Conservation (phyloP, 1,284 basidiomycete species). For the Marasmius sp. region DNA sequence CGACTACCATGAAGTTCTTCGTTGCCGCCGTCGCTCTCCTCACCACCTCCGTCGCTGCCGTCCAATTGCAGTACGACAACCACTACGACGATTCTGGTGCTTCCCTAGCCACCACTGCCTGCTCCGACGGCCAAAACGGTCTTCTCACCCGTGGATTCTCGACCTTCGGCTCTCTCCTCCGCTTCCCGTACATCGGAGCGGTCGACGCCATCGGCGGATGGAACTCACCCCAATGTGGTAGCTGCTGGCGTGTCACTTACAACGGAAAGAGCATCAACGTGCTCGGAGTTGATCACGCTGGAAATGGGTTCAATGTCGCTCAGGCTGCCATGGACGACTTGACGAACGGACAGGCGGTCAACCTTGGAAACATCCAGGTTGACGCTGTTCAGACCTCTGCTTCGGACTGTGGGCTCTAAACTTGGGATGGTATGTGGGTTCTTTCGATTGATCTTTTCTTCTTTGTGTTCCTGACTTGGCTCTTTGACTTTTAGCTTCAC, state of each 20-base stretch:
- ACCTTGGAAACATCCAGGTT: constrained; percentile 35
- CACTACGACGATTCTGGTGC: constrained; percentile 5
- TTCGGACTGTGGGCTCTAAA: constrained; percentile 34
- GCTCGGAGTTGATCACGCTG: constrained; percentile 40
- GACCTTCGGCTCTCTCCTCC: constrained; percentile 41
- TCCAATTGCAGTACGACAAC: not conserved
- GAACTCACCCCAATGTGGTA: constrained; percentile 48
- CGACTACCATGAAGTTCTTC: not conserved
- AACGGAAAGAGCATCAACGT: constrained; percentile 34
- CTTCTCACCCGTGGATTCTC: constrained; percentile 38
- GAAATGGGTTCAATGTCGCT: constrained; percentile 41
- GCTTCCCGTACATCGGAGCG: constrained; percentile 45
- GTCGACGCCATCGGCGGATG: constrained; percentile 39
- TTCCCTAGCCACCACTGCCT: constrained; percentile 41
- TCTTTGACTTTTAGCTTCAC: too few relatives aligned
- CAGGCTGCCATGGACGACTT: constrained; percentile 40
- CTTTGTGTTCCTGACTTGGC: too few relatives aligned
- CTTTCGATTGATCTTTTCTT: too few relatives aligned
- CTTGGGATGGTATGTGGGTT: too few relatives aligned
- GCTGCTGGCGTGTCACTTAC: constrained; percentile 50
- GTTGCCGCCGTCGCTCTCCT: not conserved
- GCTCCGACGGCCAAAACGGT: constrained; percentile 53
- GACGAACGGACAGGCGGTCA: constrained; percentile 38
- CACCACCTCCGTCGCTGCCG: not conserved
- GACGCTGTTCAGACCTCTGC: constrained; percentile 30